A percentile compares a stretch with the other conserved stretches of the same genome.
phyloP scores from a whole-genome alignment of 2,329 filamentous ascomycete genomes.

The Neofusicoccum cordaticola region DNA sequence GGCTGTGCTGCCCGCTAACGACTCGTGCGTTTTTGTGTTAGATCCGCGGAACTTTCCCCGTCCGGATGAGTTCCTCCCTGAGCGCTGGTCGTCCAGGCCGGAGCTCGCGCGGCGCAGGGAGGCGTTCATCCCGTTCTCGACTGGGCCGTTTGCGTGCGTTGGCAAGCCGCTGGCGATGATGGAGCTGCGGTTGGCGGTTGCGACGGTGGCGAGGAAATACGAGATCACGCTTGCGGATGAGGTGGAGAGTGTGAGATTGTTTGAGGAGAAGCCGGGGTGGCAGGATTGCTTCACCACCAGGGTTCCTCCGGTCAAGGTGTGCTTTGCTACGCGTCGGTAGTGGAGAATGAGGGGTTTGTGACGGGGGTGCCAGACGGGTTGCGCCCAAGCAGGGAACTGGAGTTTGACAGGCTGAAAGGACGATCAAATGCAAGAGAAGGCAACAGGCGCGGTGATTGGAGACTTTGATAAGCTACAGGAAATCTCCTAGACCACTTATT shows the following conservation, averaged over 20 bases:
- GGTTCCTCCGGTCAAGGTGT: not conserved
- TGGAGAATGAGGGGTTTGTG: not conserved
- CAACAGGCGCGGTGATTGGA: too few relatives aligned
- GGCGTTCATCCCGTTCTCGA: constrained; percentile 36
- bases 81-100: constrained; percentile 35
- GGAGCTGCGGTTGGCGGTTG: constrained; percentile 64
- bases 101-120: constrained; percentile 26
- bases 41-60: not conserved
- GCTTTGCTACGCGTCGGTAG: not conserved
- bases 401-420: too few relatives aligned
- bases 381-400: too few relatives aligned
- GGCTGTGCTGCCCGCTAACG: too few relatives aligned
- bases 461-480: too few relatives aligned
- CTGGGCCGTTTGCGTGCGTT: constrained; percentile 69
- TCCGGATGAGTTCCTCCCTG: constrained; percentile 31
- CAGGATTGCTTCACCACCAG: not conserved
- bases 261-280: not conserved
- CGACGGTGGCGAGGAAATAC: constrained; percentile 60
- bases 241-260: not conserved
- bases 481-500: too few relatives aligned
- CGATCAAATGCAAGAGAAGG: too few relatives aligned
- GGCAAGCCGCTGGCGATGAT: constrained; percentile 68
- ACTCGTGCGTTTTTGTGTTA: not conserved
- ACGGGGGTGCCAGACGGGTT: too few relatives aligned
- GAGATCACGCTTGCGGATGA: constrained; percentile 43